Conservation (phyloP, 202 grass and related monocot genomes). For the Panicum hallii region DNA sequence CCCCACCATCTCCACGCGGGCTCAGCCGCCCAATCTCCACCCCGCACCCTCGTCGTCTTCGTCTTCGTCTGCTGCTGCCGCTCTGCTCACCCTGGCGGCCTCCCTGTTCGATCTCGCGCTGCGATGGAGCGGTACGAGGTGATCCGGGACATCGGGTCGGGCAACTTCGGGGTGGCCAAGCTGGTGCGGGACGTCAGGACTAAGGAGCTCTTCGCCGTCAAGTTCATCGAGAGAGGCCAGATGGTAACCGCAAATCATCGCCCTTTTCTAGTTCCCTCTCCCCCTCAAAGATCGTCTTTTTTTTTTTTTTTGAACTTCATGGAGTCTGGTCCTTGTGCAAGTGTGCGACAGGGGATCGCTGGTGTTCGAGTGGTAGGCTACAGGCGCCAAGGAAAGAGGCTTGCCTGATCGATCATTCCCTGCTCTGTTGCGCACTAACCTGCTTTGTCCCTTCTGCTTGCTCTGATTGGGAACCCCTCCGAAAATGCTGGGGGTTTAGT, state of each 20-base stretch:
- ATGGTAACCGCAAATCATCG: constrained; percentile 54
- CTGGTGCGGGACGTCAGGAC: constrained; percentile 70
- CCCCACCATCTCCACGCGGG: background rate
- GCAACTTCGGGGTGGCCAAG: constrained; percentile 91
- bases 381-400: background rate
- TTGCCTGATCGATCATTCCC: background rate
- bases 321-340: background rate
- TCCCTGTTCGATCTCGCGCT: background rate
- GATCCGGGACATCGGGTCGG: constrained; percentile 81
- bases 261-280: background rate
- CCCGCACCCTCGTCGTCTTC: background rate
- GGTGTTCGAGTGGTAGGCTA: background rate
- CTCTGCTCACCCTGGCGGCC: background rate
- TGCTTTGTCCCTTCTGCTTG: background rate
- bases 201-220: constrained; percentile 83
- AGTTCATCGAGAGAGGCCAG: constrained; percentile 85
- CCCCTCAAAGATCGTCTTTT: background rate
- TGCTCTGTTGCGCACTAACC: background rate
- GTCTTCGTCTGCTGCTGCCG: background rate
- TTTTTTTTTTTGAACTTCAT: background rate
- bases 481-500: constrained; percentile 12
- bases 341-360: background rate
- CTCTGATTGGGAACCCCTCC: background rate
- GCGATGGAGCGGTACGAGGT: constrained; percentile 77
- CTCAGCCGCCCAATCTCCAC: constrained; percentile 3